A percentile compares a stretch with the other conserved stretches of the same genome.
These are phyloP conservation scores for Tetrapisispora pingtungensis DNA, from an alignment of 805 yeast species.

Conservation along the genomic window DNA sequence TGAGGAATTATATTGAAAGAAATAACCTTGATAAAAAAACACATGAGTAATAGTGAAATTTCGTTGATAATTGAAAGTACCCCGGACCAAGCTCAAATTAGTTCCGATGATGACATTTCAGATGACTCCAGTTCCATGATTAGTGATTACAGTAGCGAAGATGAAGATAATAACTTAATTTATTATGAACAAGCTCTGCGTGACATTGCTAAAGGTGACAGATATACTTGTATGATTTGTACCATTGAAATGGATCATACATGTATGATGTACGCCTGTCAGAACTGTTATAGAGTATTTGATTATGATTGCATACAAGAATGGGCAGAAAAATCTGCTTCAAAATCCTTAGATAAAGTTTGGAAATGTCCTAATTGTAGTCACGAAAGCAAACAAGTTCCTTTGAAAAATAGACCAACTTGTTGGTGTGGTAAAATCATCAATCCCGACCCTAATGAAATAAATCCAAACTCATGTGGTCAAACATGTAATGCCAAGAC, in stretches of 20 bases:
- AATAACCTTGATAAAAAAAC: too few species aligned
- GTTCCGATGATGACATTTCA: constrained; percentile 1
- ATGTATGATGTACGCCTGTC: constrained; percentile 72
- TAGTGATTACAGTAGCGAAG: constrained; percentile 2
- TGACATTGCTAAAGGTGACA: constrained; percentile 38
- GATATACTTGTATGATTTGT: constrained; percentile 79
- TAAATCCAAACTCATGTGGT: constrained; percentile 82
- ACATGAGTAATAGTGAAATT: neutral
- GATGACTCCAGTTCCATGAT: neutral
- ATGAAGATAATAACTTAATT: constrained; percentile 15
- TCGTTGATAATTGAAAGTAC: neutral
- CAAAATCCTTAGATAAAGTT: constrained; percentile 45
- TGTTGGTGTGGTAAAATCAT: constrained; percentile 86
- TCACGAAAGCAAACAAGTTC: constrained; percentile 38
- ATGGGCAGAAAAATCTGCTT: constrained; percentile 76
- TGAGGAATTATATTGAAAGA: too few species aligned
- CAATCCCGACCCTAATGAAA: constrained; percentile 49
- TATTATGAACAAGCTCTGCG: constrained; percentile 26
- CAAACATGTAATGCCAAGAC: constrained; percentile 57
- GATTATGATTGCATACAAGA: constrained; percentile 75
- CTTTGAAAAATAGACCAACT: constrained; percentile 35
- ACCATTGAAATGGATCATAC: constrained; percentile 64
- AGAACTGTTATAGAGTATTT: constrained; percentile 68
- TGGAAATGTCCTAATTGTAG: constrained; percentile 83
- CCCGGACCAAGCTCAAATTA: neutral